Evolutionary conservation across 352 stramenopile genomes (phyloP).

Genomic region (Pythium guiyangense): DNA sequence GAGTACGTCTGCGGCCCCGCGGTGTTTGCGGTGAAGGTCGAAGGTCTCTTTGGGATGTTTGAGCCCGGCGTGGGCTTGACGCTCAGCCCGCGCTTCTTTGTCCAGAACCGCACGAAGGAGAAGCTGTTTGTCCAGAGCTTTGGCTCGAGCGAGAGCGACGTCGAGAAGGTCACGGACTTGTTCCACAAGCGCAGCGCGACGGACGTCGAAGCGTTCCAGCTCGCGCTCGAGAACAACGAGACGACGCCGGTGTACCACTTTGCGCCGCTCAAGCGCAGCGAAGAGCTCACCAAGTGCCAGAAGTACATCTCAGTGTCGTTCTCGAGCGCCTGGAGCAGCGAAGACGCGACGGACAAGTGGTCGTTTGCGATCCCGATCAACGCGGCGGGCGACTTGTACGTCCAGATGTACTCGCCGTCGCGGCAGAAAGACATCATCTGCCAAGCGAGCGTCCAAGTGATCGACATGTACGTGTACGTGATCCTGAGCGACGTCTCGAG

Average conservation of each 20-base stretch:
- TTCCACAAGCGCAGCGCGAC: conserved; percentile 68
- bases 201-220: conserved; percentile 51
- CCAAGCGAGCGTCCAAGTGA: conserved; percentile 78
- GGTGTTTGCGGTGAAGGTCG: conserved; percentile 78
- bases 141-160: conserved; percentile 49
- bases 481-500: conserved; percentile 80
- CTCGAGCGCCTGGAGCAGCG: conserved; percentile 45
- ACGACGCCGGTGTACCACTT: conserved; percentile 78
- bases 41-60: conserved; percentile 79
- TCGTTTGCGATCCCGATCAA: conserved; percentile 81
- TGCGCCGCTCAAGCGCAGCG: conserved; percentile 62
- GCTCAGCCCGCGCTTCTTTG: conserved; percentile 73
- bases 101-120: conserved; percentile 81
- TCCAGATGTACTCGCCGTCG: conserved; percentile 75
- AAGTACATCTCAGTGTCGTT: conserved; percentile 86
- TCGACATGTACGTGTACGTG: conserved; percentile 89
- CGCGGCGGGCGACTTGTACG: conserved; percentile 66
- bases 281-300: conserved; percentile 47
- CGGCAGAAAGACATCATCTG: conserved; percentile 77
- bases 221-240: conserved; percentile 50
- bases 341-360: conserved; percentile 56
- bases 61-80: conserved; percentile 73
- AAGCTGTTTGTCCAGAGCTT: conserved; percentile 78
- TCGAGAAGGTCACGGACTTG: conserved; percentile 56
- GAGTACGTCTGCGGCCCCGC: conserved; percentile 68